Evolutionary conservation across 257 asterid species (phyloP).

Genomic region (Galeopsis tetrahit): DNA sequence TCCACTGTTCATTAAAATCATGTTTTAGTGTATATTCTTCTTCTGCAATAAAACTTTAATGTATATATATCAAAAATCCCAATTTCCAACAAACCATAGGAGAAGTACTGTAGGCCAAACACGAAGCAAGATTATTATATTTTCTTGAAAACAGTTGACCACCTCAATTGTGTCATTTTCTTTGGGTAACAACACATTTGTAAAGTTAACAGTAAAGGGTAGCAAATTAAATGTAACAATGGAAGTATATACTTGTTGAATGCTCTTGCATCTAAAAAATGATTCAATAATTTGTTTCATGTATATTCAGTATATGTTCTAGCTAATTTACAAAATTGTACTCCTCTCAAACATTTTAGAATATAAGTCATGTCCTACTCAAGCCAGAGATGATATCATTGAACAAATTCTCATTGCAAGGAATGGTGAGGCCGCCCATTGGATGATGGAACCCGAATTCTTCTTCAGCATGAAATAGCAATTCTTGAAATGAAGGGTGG

Average conservation of each 20-base stretch:
- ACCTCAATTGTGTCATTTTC: not conserved
- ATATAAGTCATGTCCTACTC: not conserved
- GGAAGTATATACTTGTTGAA: not conserved
- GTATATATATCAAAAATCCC: too few species aligned
- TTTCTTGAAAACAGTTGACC: not conserved
- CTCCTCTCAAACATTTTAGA: not conserved
- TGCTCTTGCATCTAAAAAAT: not conserved
- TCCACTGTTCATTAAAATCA: not conserved
- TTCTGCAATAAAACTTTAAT: not conserved
- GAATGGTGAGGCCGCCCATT: conserved; percentile 2
- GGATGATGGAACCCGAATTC: not conserved
- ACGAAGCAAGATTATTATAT: not conserved
- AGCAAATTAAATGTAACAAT: not conserved
- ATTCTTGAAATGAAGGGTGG: not conserved
- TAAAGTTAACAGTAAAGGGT: not conserved
- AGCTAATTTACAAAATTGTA: not conserved
- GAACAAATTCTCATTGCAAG: conserved; percentile 1
- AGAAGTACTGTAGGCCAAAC: not conserved
- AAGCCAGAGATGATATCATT: not conserved
- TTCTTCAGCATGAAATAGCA: not conserved
- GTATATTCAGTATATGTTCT: not conserved
- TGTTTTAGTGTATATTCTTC: too few species aligned
- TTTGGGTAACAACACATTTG: not conserved
- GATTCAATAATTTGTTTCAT: not conserved
- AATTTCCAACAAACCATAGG: not conserved